Base-by-base conservation (phyloP, 2,329 filamentous ascomycete species). In the Fusarium fracticaudum region DNA sequence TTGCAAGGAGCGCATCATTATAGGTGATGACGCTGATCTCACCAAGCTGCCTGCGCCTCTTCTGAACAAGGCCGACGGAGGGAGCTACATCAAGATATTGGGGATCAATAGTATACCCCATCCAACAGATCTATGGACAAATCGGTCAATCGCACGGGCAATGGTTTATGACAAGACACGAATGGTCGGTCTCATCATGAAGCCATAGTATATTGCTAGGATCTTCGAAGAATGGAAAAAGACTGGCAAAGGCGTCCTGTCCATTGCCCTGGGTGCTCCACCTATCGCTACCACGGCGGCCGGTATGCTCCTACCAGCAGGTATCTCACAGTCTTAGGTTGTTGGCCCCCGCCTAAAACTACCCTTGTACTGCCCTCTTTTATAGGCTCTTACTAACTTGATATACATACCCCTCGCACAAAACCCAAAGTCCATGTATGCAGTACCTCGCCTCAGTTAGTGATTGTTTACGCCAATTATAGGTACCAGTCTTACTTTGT, bases 341-440 rank as follows among this genome's bases (percentile, higher is more conserved):
- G 3, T 29, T 3, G 29, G 29, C 29, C 29, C 8, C 29, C 3
- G 2, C 29, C 29, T 29, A 29, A 29, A 3, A 9, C 2, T 3
- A 13, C 31, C 33, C 33, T 8, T 1, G 14, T 15, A 35, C 14
- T 15, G 7, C 33, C 33, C 14, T 35, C 0, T 15, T 3, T 35
- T 35, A 7, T 3, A 35, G 33, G 2, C 14, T 35, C 14, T 35
- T 15, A 8, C 33, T 35, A 1, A 0, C 33, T 35, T 35, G 14
- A 35, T 35, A 35, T 15, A 15, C 1, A 1, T 35, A 35, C 14
- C 33, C 33, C 33, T 15, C 33, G 1, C 0, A 3, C 33, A 0
- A 35, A 35, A 35, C 1, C 1, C 33, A 0, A 4, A 15, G 33
- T 35, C 33, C 14, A 1, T 35, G 33, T 35, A 35, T 35, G 3